Percentiles rank a stretch among this genome's conserved stretches.
Evolutionary conservation across 768 basidiomycete genomes (phyloP).

Genomic region (Lactarius psammicola): DNA sequence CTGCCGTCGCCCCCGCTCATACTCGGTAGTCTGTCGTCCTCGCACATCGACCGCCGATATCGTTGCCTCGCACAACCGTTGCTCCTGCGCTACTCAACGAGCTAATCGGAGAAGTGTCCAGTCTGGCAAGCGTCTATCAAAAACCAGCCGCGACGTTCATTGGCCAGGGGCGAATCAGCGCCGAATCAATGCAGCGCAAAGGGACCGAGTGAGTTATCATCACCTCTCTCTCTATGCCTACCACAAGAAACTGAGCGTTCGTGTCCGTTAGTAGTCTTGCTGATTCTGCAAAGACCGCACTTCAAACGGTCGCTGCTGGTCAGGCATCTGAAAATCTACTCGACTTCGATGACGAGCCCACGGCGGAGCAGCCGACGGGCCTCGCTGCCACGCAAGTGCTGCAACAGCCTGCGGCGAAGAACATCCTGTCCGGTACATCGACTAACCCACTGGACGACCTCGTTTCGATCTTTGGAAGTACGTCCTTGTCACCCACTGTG

Average conservation of each 20-base stretch:
- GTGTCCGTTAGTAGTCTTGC: slow-evolving; percentile 45
- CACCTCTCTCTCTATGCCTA: neutral
- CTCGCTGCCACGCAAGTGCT: slow-evolving; percentile 76
- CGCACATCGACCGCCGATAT: slow-evolving; percentile 89
- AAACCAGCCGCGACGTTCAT: slow-evolving; percentile 96
- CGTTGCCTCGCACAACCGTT: slow-evolving; percentile 88
- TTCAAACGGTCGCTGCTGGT: slow-evolving; percentile 89
- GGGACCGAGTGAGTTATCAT: slow-evolving; percentile 51
- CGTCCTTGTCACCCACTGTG: slow-evolving; percentile 35
- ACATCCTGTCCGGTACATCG: slow-evolving; percentile 73
- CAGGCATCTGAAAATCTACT: slow-evolving; percentile 94
- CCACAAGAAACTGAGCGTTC: slow-evolving; percentile 8
- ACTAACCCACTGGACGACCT: slow-evolving; percentile 90
- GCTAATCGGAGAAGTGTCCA: slow-evolving; percentile 84
- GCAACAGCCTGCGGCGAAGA: slow-evolving; percentile 69
- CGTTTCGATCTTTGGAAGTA: slow-evolving; percentile 82
- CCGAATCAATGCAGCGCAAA: slow-evolving; percentile 69
- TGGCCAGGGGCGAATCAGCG: slow-evolving; percentile 85
- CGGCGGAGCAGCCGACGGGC: slow-evolving; percentile 64
- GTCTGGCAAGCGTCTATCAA: slow-evolving; percentile 93
- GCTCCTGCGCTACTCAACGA: slow-evolving; percentile 87
- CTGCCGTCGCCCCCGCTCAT: slow-evolving; percentile 1
- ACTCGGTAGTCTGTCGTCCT: slow-evolving; percentile 77
- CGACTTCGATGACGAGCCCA: slow-evolving; percentile 81
- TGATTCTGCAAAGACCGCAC: slow-evolving; percentile 75